Base-by-base conservation (phyloP, 2,329 filamentous ascomycete species). In the Purpureocillium lavendulum region DNA sequence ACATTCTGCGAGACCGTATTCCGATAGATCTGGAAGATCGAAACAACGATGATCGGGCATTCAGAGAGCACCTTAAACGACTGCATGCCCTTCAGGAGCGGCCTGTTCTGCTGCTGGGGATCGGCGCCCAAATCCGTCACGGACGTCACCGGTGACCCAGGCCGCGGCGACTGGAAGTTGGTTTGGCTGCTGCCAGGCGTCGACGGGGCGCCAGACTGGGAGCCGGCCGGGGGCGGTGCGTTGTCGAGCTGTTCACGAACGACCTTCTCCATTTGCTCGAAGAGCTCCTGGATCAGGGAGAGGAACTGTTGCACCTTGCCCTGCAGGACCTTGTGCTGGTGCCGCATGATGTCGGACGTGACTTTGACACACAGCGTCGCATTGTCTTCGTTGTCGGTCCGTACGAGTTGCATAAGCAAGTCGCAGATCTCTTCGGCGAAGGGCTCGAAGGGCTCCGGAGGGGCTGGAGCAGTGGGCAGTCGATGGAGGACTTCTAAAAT, bases 1-100 rank as follows among this genome's bases (percentile, higher is more conserved):
- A 98, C 89, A 53, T 96, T 96, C 40, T 82, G 75, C 30, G 79
- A 71, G 2, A 95, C 90, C 5, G 83, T 83, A 35, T 65, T 70
- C 36, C 89, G 80, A 54, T 98, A 92, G 5, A 90, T 84, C 64
- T 98, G 92, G 59, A 98, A 97, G 48, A 98, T 87, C 4, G 90
- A 97, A 1, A 98, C 92, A 4, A 99, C 92, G 31, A 98, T 97
- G 38, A 99, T 99, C 0, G 92, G 92, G 52, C 92, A 98, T 60
- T 99, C 92, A 2, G 90, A 88, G 4, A 98, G 75, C 17, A 98
- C 90, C 61, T 97, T 98, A 75, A 99, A 98, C 1, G 92, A 98
- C 58, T 95, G 87, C 87, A 96, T 96, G 24, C 92, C 92, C 62
- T 87, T 94, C 40, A 89, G 69, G 28, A 98, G 64, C 36, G 87